Conservation (phyloP, 2,329 filamentous ascomycete genomes). For the Alternaria rosae region DNA sequence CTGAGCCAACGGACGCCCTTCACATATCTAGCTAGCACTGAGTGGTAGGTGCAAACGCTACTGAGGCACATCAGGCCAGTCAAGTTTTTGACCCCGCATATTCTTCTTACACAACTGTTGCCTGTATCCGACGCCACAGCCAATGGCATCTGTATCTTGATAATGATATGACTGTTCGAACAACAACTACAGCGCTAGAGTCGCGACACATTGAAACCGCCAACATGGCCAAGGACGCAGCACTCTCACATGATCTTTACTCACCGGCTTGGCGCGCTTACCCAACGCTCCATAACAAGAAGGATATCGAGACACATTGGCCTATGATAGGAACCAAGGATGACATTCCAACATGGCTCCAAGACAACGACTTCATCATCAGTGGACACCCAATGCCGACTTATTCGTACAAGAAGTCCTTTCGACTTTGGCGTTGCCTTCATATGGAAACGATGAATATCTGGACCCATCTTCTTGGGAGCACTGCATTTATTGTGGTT, state of each 20-base stretch:
- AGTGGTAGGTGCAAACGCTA: background rate
- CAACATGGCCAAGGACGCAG: background rate
- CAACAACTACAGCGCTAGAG: background rate
- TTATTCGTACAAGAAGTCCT: slow-evolving; percentile 1
- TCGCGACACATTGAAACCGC: background rate
- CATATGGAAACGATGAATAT: slow-evolving; percentile 8
- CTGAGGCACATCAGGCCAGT: background rate
- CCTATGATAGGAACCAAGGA: background rate
- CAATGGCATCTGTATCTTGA: background rate
- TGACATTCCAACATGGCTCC: background rate
- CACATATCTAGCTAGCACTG: background rate
- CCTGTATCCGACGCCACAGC: background rate
- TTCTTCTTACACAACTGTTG: background rate
- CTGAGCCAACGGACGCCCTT: background rate
- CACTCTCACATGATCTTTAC: background rate
- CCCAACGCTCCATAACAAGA: background rate
- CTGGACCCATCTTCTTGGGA: slow-evolving; percentile 6
- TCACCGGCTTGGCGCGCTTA: background rate
- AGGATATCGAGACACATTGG: background rate
- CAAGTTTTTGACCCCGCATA: background rate
- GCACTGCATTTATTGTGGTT: slow-evolving; percentile 21
- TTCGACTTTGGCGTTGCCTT: slow-evolving; percentile 6
- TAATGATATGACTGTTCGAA: background rate
- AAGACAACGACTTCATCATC: background rate
- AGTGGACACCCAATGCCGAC: background rate